A percentile compares a stretch with the other conserved stretches of the same genome.
These are phyloP conservation scores for Gyromitra esculenta DNA, from an alignment of 2,329 filamentous ascomycete species.

Conservation along the genomic window DNA sequence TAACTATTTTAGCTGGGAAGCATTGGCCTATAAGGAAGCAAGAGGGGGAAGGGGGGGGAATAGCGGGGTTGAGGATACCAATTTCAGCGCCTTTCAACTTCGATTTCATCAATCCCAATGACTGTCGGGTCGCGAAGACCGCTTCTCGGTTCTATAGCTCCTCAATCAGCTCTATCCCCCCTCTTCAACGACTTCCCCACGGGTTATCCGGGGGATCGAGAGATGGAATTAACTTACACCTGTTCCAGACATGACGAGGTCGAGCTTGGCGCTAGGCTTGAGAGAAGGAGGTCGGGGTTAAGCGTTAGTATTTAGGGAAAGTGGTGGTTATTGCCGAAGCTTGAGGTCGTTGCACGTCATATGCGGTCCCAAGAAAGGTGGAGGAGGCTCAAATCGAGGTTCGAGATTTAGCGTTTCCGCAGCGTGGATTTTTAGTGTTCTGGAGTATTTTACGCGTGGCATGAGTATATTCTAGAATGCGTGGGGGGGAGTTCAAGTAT, in stretches of 20 bases:
- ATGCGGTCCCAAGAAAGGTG: slow-evolving; percentile 29
- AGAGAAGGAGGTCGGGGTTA: not conserved
- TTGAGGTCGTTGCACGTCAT: slow-evolving; percentile 41
- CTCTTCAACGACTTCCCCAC: slow-evolving; percentile 46
- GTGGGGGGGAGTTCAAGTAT: not conserved
- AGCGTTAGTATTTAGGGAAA: slow-evolving; percentile 2
- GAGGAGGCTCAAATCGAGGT: slow-evolving; percentile 45
- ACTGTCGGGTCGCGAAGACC: slow-evolving; percentile 97
- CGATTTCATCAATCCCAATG: slow-evolving; percentile 72
- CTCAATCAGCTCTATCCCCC: slow-evolving; percentile 35
- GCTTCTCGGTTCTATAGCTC: slow-evolving; percentile 81
- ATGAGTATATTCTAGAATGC: slow-evolving; percentile 30
- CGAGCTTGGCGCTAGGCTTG: slow-evolving; percentile 21
- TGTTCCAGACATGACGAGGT: slow-evolving; percentile 61
- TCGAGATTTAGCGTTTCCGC: slow-evolving; percentile 29
- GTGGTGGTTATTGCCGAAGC: slow-evolving; percentile 28
- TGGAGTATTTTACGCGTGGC: not conserved
- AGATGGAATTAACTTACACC: slow-evolving; percentile 59
- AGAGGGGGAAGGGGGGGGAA: not conserved
- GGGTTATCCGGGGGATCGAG: slow-evolving; percentile 1
- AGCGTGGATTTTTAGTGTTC: not conserved
- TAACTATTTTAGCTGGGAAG: not conserved
- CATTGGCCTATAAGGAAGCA: not conserved
- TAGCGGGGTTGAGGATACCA: slow-evolving; percentile 33
- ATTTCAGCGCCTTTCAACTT: slow-evolving; percentile 63